Conservation (phyloP, 495 filamentous ascomycete genomes). For the Hyaloscypha variabilis region DNA sequence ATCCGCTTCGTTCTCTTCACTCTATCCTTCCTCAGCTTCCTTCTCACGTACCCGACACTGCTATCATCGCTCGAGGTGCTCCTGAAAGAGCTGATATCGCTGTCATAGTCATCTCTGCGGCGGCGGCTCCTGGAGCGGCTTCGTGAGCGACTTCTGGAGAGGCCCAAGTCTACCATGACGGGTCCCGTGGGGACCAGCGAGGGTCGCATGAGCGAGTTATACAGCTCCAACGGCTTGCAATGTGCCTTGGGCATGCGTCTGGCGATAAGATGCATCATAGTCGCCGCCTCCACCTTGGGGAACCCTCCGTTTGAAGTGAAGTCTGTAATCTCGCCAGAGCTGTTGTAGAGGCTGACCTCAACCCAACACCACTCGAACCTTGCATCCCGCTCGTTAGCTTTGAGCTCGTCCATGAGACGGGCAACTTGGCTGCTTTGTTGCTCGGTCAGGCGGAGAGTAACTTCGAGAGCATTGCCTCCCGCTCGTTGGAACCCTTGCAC, state of each 20-base stretch:
- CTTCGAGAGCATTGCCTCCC: conserved; percentile 18
- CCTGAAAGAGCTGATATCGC: conserved; percentile 1
- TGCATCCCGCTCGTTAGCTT: conserved; percentile 11
- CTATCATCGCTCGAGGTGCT: conserved; percentile 8
- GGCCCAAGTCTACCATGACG: neutral
- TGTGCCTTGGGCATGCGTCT: conserved; percentile 11
- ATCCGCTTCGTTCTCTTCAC: conserved; percentile 3
- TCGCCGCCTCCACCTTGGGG: neutral
- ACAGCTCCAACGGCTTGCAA: conserved; percentile 12
- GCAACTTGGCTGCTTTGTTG: conserved; percentile 25
- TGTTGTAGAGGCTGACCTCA: conserved; percentile 7
- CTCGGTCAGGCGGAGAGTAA: conserved; percentile 21
- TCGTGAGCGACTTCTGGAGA: neutral
- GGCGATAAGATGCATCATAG: conserved; percentile 20
- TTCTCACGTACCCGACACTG: conserved; percentile 7
- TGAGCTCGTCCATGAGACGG: conserved; percentile 23
- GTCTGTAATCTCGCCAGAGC: neutral
- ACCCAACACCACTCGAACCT: conserved; percentile 29
- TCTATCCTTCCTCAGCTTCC: conserved; percentile 15
- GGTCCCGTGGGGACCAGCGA: no score
- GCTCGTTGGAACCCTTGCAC: conserved; percentile 1
- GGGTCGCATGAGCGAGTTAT: conserved; percentile 17
- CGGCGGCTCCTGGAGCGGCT: neutral
- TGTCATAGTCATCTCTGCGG: conserved; percentile 3
- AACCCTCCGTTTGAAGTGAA: neutral